These are phyloP conservation scores for Mrakia hoshinonis DNA, from an alignment of 768 basidiomycete species.

Conservation along the genomic window DNA sequence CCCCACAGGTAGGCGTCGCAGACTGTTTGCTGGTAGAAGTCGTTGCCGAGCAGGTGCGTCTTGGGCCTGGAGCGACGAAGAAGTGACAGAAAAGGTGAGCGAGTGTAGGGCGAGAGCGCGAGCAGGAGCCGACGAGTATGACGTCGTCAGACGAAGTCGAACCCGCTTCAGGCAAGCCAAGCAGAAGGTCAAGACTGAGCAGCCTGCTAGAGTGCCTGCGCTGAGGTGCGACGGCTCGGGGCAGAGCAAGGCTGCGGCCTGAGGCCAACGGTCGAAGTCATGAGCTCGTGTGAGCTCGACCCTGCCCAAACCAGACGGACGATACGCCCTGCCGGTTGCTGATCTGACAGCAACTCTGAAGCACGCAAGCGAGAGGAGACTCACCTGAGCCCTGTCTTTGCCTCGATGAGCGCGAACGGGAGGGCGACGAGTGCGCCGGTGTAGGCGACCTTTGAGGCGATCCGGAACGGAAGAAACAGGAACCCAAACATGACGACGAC, in stretches of 20 bases:
- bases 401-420: constrained; percentile 13
- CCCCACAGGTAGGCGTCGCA: constrained; percentile 15
- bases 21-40: constrained; percentile 13
- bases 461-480: background rate
- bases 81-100: too few relatives aligned
- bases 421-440: background rate
- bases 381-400: constrained; percentile 22
- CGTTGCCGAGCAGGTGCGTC: constrained; percentile 21
- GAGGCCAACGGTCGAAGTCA: too few relatives aligned
- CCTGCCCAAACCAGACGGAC: too few relatives aligned
- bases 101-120: background rate
- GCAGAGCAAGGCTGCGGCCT: background rate
- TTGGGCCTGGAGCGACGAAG: background rate
- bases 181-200: background rate
- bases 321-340: too few relatives aligned
- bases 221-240: background rate
- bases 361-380: background rate
- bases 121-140: background rate
- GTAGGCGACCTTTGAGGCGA: background rate
- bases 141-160: background rate
- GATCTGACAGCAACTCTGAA: too few relatives aligned
- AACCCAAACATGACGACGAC: constrained; percentile 6
- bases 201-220: background rate
- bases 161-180: background rate
- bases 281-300: too few relatives aligned